phyloP scores from a whole-genome alignment of 2,329 filamentous ascomycete species.

The Dothideomycetidae sp. region DNA sequence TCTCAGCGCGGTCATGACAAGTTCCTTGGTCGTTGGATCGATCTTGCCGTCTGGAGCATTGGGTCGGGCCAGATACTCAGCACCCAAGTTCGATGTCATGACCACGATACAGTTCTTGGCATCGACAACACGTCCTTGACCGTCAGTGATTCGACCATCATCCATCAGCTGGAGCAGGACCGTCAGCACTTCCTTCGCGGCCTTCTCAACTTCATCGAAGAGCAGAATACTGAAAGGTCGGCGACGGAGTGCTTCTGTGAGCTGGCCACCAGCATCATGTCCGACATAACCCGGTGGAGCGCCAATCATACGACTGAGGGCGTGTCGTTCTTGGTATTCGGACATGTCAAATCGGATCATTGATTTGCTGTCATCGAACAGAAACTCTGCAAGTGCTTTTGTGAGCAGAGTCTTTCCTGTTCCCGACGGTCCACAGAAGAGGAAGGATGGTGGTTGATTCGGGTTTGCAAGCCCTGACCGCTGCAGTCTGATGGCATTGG shows the following conservation, averaged over 20 bases:
- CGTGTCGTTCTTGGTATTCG: constrained; percentile 95
- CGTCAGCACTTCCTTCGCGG: constrained; percentile 91
- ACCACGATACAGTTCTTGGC: constrained; percentile 98
- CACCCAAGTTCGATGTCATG: constrained; percentile 96
- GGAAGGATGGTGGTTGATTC: constrained; percentile 92
- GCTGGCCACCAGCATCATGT: constrained; percentile 86
- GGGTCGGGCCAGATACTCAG: constrained; percentile 77
- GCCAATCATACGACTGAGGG: constrained; percentile 92
- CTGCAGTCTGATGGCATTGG: constrained; percentile 90
- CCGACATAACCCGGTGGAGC: constrained; percentile 94
- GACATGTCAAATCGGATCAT: constrained; percentile 99
- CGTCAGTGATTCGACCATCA: constrained; percentile 94
- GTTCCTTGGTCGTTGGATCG: constrained; percentile 68
- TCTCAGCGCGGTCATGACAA: constrained; percentile 81
- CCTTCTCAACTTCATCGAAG: constrained; percentile 97
- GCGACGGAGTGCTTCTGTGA: constrained; percentile 85
- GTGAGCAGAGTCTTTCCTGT: constrained; percentile 96
- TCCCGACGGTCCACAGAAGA: constrained; percentile 96
- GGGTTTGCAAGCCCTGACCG: constrained; percentile 89
- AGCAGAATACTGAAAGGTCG: constrained; percentile 95
- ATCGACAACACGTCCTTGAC: constrained; percentile 87
- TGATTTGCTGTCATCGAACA: constrained; percentile 90
- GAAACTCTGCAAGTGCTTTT: constrained; percentile 91
- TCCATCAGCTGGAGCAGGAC: constrained; percentile 99
- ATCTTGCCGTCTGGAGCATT: constrained; percentile 69